phyloP scores from a whole-genome alignment of 345 rosid genomes.

The Lumnitzera racemosa region DNA sequence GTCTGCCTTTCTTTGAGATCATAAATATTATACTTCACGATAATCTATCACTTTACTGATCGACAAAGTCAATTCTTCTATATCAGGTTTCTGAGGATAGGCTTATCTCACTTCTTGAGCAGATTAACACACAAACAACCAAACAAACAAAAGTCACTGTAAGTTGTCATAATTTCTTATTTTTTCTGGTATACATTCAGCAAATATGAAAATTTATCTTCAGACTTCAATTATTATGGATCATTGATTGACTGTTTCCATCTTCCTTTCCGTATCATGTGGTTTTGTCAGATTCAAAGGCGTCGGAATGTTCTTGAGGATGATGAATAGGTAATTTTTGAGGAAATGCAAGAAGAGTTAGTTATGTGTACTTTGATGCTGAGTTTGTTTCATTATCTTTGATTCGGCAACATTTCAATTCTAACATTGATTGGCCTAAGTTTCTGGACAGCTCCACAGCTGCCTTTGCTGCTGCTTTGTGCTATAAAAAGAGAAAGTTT shows the following conservation, averaged over 20 bases:
- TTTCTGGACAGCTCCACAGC: no score
- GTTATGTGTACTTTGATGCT: neutral
- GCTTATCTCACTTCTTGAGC: slow-evolving; percentile 84
- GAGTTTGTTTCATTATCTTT: neutral
- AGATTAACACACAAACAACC: slow-evolving; percentile 81
- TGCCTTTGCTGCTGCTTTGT: no score
- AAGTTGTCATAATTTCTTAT: slow-evolving; percentile 9
- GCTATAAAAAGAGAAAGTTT: no score
- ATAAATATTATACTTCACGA: no score
- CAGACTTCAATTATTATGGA: no score
- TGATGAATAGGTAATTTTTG: slow-evolving; percentile 48
- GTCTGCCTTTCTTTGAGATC: no score
- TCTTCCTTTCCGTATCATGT: neutral
- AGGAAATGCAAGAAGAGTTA: neutral
- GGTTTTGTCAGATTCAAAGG: slow-evolving; percentile 72
- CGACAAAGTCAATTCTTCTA: neutral
- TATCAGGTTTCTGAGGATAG: slow-evolving; percentile 80
- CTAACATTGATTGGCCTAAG: no score
- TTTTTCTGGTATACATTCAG: no score
- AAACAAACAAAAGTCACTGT: slow-evolving; percentile 96
- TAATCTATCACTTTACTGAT: no score
- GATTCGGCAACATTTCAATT: no score
- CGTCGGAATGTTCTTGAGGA: slow-evolving; percentile 78
- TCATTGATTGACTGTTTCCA: neutral
- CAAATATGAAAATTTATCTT: no score